Conservation (phyloP, 441 rosid genomes). For the Dalechampia spathulata region DNA sequence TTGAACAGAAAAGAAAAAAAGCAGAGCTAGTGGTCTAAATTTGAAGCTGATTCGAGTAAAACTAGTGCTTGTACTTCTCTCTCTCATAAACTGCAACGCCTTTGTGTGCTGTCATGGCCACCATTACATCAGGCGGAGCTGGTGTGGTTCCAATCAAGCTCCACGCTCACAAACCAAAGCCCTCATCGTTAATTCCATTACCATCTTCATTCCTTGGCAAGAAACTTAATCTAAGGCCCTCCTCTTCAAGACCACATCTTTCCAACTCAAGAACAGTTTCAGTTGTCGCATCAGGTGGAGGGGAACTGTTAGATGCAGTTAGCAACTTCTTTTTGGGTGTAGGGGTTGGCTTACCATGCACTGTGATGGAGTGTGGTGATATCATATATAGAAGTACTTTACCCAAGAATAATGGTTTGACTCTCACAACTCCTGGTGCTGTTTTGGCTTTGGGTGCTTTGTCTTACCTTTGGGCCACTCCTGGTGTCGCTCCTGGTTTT, state of each 20-base stretch:
- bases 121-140: slow-evolving; percentile 47
- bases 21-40: slow-evolving; percentile 20
- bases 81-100: neutral
- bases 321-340: slow-evolving; percentile 76
- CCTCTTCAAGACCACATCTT: slow-evolving; percentile 18
- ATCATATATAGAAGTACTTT: slow-evolving; percentile 91
- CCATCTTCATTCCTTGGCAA: slow-evolving; percentile 56
- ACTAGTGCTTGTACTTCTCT: slow-evolving; percentile 7
- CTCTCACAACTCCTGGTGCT: slow-evolving; percentile 72
- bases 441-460: slow-evolving; percentile 67
- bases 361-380: slow-evolving; percentile 97
- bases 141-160: slow-evolving; percentile 34
- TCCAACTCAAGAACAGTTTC: slow-evolving; percentile 24
- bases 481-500: slow-evolving; percentile 97
- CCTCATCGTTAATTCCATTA: slow-evolving; percentile 34
- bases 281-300: slow-evolving; percentile 37
- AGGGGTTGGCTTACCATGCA: slow-evolving; percentile 91
- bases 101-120: slow-evolving; percentile 39
- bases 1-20: neutral
- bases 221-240: slow-evolving; percentile 27
- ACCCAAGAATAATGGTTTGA: slow-evolving; percentile 65
- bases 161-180: slow-evolving; percentile 18
- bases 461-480: slow-evolving; percentile 97
- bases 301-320: slow-evolving; percentile 47
- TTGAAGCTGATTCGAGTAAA: slow-evolving; percentile 16